These are phyloP conservation scores for Quercus bicolor DNA, from an alignment of 306 rosid species.

Conservation along the genomic window DNA sequence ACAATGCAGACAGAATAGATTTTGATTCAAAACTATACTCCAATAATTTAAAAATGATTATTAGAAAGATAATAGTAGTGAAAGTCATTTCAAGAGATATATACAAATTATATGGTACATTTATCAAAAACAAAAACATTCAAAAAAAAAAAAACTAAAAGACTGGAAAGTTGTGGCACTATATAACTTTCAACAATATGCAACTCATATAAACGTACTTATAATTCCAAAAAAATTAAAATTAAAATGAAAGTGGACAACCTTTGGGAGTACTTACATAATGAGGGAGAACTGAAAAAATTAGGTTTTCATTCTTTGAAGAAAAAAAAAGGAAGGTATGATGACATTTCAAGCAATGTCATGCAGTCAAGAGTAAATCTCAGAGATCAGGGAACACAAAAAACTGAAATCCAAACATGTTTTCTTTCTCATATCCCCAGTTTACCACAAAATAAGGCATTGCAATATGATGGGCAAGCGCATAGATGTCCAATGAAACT, in stretches of 20 bases:
- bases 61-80: not conserved
- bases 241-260: not conserved
- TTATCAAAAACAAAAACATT: not conserved
- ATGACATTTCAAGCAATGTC: not conserved
- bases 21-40: not conserved
- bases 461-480: not conserved
- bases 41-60: not conserved
- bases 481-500: not conserved
- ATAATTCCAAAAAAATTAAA: not conserved
- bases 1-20: slow-evolving; percentile 2
- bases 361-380: not conserved
- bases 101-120: not conserved
- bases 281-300: not conserved
- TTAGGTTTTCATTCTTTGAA: not conserved
- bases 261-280: not conserved
- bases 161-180: not conserved
- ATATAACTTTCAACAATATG: not conserved
- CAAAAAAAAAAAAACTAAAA: not conserved
- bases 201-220: not conserved
- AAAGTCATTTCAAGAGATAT: not conserved
- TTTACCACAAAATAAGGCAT: not conserved
- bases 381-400: not conserved
- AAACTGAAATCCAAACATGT: not conserved
- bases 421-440: not conserved
- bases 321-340: not conserved